Evolutionary conservation across 2,329 filamentous ascomycete species (phyloP).

Genomic region (Aschersonia sp.): DNA sequence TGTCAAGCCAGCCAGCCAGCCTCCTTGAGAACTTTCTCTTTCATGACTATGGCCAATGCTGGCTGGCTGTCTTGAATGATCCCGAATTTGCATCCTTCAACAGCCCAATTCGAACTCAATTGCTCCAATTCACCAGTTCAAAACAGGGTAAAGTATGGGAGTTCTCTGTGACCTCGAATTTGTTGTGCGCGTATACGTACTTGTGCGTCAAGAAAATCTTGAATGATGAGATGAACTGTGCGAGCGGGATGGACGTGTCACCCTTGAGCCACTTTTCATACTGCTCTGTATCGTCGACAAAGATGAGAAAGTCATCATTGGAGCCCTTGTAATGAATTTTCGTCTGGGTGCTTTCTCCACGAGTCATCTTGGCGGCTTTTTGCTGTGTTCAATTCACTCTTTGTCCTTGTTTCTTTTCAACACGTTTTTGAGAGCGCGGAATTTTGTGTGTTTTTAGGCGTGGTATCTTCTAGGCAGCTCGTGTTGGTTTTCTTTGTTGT

Average conservation of each 20-base stretch:
- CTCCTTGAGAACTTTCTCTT: too few species aligned
- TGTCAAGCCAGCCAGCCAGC: too few species aligned
- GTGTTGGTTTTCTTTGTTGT: neutral
- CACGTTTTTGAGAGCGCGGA: neutral
- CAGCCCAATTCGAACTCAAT: too few species aligned
- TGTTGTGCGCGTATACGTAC: conserved; percentile 35
- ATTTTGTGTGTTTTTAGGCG: neutral
- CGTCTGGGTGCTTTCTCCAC: conserved; percentile 53
- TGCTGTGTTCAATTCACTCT: neutral
- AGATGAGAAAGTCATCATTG: conserved; percentile 43
- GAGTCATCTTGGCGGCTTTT: conserved; percentile 40
- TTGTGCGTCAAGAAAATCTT: conserved; percentile 83
- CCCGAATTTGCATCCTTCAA: too few species aligned
- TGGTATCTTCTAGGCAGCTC: neutral
- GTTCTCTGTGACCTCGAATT: too few species aligned
- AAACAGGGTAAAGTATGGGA: neutral
- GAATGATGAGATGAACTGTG: conserved; percentile 76
- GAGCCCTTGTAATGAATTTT: conserved; percentile 79
- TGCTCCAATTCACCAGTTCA: neutral
- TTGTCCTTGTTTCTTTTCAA: neutral
- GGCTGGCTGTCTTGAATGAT: too few species aligned
- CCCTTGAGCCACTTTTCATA: conserved; percentile 63
- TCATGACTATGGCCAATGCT: too few species aligned
- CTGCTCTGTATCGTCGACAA: conserved; percentile 42
- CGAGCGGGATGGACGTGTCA: conserved; percentile 65